Conservation (phyloP, 208 protist species). For the Endotrypanum monterogeii region DNA sequence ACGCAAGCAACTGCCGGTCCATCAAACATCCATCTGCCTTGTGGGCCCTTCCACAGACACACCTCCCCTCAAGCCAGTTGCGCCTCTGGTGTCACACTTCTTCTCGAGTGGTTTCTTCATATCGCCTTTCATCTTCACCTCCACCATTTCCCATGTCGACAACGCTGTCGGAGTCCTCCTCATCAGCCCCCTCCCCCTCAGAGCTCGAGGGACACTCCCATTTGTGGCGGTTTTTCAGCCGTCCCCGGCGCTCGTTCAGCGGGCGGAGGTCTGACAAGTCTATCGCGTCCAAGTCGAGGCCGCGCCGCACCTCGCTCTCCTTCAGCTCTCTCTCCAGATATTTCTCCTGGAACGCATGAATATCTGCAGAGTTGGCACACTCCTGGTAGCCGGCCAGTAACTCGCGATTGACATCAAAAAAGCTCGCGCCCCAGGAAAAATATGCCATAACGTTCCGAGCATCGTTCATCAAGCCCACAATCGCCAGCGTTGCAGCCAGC, state of each 20-base stretch:
- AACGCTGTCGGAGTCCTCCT: background rate
- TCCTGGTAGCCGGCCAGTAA: constrained; percentile 88
- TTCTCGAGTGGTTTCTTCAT: background rate
- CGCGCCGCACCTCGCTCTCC: constrained; percentile 47
- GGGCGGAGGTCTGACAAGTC: constrained; percentile 49
- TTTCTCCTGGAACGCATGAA: constrained; percentile 68
- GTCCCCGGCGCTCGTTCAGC: constrained; percentile 59
- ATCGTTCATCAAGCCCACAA: constrained; percentile 92
- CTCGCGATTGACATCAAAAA: constrained; percentile 96
- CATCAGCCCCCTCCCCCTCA: constrained; percentile 14
- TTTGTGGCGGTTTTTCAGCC: constrained; percentile 42
- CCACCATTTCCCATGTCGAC: background rate
- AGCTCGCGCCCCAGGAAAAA: constrained; percentile 97
- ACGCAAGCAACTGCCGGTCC: background rate
- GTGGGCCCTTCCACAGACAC: background rate
- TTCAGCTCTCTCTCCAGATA: constrained; percentile 44
- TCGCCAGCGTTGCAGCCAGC: constrained; percentile 94
- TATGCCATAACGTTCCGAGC: constrained; percentile 92
- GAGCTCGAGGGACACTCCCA: constrained; percentile 25
- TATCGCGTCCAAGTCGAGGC: constrained; percentile 54
- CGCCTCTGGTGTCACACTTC: too few relatives aligned
- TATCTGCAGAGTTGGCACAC: constrained; percentile 62
- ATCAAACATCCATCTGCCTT: background rate
- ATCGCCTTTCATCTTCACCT: background rate
- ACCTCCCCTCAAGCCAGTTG: background rate